These are phyloP conservation scores for Stagonosporopsis vannaccii DNA, from an alignment of 2,329 filamentous ascomycete species.

Conservation along the genomic window DNA sequence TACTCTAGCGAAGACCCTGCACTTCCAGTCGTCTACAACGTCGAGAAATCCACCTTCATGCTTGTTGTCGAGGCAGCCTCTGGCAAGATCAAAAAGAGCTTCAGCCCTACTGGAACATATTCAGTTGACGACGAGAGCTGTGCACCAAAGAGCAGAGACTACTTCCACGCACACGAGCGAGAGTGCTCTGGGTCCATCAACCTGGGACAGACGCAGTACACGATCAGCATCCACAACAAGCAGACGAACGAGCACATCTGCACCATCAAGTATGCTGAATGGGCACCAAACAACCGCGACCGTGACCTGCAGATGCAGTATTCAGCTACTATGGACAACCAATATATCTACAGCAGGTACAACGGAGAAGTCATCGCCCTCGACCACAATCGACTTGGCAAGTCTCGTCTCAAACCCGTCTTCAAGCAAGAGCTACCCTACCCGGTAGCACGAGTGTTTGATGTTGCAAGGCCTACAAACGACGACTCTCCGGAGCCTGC, in stretches of 20 bases:
- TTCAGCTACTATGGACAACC: slow-evolving; percentile 78
- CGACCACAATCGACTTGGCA: slow-evolving; percentile 65
- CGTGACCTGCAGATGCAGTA: slow-evolving; percentile 87
- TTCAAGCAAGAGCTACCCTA: slow-evolving; percentile 69
- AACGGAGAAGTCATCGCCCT: slow-evolving; percentile 86
- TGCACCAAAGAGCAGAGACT: slow-evolving; percentile 64
- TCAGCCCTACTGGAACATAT: slow-evolving; percentile 75
- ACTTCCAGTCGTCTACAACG: slow-evolving; percentile 83
- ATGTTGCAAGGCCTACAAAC: slow-evolving; percentile 78
- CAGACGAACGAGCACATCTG: slow-evolving; percentile 79
- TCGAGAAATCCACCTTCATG: slow-evolving; percentile 87
- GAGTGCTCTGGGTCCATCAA: slow-evolving; percentile 84
- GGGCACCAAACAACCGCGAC: slow-evolving; percentile 91
- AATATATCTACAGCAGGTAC: slow-evolving; percentile 86
- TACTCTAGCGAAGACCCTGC: slow-evolving; percentile 72
- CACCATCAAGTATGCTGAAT: slow-evolving; percentile 91
- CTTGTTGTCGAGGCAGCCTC: slow-evolving; percentile 88
- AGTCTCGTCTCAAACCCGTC: slow-evolving; percentile 35
- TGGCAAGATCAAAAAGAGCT: slow-evolving; percentile 82
- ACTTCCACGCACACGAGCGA: slow-evolving; percentile 56
- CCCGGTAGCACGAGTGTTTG: slow-evolving; percentile 87
- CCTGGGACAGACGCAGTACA: slow-evolving; percentile 88
- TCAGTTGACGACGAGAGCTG: slow-evolving; percentile 78
- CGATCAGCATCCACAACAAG: slow-evolving; percentile 79
- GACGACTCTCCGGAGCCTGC: slow-evolving; percentile 73